phyloP scores from a whole-genome alignment of 2,329 filamentous ascomycete genomes.

The Xylaria sp. region DNA sequence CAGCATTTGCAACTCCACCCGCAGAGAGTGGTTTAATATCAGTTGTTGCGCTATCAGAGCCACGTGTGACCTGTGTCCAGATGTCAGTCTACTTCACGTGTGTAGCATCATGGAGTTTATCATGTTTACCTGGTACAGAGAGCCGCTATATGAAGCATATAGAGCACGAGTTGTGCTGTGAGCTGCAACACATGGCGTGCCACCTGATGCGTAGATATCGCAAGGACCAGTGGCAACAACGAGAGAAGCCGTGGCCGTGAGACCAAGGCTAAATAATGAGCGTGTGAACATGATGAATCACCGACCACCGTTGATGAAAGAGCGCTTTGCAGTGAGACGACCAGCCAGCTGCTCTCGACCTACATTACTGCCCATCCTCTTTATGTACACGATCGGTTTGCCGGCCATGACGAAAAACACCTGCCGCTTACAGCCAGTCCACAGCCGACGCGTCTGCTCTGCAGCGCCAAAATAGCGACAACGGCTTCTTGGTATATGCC shows the following conservation, averaged over 20 bases:
- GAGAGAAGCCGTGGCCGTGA: slow-evolving; percentile 25
- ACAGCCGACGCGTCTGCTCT: background rate
- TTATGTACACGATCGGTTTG: background rate
- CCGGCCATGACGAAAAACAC: background rate
- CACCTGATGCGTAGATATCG: slow-evolving; percentile 68
- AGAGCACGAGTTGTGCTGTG: slow-evolving; percentile 73
- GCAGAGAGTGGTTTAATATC: slow-evolving; percentile 63
- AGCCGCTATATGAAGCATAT: slow-evolving; percentile 58
- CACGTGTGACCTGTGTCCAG: slow-evolving; percentile 53
- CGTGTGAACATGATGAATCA: background rate
- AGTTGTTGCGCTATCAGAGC: slow-evolving; percentile 60
- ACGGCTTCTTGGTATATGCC: background rate
- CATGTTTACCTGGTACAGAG: slow-evolving; percentile 66
- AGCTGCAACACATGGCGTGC: slow-evolving; percentile 71
- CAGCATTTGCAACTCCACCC: slow-evolving; percentile 71
- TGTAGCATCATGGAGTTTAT: background rate
- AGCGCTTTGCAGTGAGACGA: background rate
- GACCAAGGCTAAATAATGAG: background rate
- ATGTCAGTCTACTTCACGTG: background rate
- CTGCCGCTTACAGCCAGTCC: slow-evolving; percentile 5
- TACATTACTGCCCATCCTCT: background rate
- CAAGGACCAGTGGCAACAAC: slow-evolving; percentile 62
- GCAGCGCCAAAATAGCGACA: slow-evolving; percentile 1
- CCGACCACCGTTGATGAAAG: background rate
- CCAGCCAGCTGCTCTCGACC: background rate